phyloP scores from a whole-genome alignment of 2,329 filamentous ascomycete species.

The Pleurostoma richardsiae region DNA sequence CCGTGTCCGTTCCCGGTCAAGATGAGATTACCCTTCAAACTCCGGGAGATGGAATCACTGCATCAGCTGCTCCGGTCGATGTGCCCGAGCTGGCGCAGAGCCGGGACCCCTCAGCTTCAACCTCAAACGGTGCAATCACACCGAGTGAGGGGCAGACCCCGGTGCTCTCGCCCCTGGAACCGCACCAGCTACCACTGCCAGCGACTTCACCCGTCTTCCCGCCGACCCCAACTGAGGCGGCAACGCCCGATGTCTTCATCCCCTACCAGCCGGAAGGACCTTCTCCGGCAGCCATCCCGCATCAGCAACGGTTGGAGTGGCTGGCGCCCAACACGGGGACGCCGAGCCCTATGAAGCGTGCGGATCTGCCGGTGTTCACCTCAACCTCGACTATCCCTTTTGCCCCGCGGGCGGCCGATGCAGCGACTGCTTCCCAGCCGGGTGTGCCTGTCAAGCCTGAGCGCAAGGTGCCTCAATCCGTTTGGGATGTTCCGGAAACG shows the following conservation, averaged over 20 bases:
- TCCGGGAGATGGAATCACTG: not conserved
- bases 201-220: not conserved
- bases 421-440: not conserved
- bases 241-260: constrained; percentile 39
- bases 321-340: constrained; percentile 40
- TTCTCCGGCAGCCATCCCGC: constrained; percentile 27
- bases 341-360: constrained; percentile 31
- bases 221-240: constrained; percentile 4
- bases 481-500: constrained; percentile 28
- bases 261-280: constrained; percentile 53
- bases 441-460: constrained; percentile 5
- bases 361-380: constrained; percentile 30
- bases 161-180: not conserved
- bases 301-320: constrained; percentile 41
- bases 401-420: constrained; percentile 19
- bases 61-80: not conserved
- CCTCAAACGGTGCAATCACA: not conserved
- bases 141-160: not conserved
- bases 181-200: not conserved
- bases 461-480: constrained; percentile 11
- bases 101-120: not conserved
- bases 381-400: constrained; percentile 44
- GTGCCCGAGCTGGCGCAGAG: not conserved
- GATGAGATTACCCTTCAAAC: too few species aligned
- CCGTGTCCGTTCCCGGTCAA: not conserved